Base-by-base conservation (phyloP, 2,329 filamentous ascomycete species). In the Helminthosporium solani region DNA sequence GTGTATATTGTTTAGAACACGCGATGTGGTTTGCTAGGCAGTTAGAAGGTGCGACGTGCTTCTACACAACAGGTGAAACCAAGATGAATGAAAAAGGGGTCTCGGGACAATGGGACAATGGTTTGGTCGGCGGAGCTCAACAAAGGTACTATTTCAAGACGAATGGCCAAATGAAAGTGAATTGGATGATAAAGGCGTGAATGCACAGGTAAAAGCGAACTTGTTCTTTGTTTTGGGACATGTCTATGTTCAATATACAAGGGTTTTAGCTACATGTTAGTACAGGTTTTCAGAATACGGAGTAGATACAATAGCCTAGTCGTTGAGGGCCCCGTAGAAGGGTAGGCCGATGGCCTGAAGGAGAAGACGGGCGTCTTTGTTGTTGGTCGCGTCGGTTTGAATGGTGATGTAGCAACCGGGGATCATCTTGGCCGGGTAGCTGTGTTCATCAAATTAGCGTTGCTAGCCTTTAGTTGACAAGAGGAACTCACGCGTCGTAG, bases 381-480 rank as follows among this genome's bases (percentile, higher is more conserved):
- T 90, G 21, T 87, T 92, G 20, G 79, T 90, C 33, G 89, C 91
- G 21, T 86, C 86, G 1, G 91, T 96, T 70, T 94, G 85, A 44
- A 96, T 78, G 47, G 86, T 87, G 58, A 96, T 82, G 61, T 94
- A 83, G 68, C 86, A 87, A 67, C 90, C 90, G 14, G 91, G 88
- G 57, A 96, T 87, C 86, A 94, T 86, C 73, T 81, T 82, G 4
- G 81, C 76, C 3, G 80, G 81, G 57, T 84, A 85, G 68, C 80
- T 84, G 42, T 11, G n/a, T n/a, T n/a, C n/a, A 6, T 11, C 9
- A 14, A 7, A 37, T 48, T 27, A 53, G 28, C 35, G 11, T 11
- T n/a, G n/a, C n/a, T n/a, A n/a, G n/a, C n/a, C n/a, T 9, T 14
- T 31, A 9, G 7, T n/a, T 18, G 8, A 7, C 31, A 3, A 34